A percentile compares a stretch with the other conserved stretches of the same genome.
These are phyloP conservation scores for Eragrostis nindensis DNA, from an alignment of 176 grass and related monocot species.

Conservation along the genomic window DNA sequence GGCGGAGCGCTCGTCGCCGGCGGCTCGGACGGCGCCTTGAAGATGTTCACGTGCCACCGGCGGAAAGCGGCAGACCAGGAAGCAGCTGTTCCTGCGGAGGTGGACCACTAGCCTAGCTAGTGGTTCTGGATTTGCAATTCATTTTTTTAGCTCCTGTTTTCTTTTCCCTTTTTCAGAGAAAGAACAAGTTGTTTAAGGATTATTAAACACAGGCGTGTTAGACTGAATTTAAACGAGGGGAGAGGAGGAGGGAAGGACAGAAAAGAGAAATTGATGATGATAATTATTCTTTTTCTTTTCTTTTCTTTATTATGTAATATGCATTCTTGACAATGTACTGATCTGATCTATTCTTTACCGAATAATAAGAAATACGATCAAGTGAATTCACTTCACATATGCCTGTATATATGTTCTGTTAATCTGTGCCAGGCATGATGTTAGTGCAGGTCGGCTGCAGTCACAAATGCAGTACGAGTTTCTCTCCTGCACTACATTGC, in stretches of 20 bases:
- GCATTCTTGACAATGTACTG: conserved; percentile 38
- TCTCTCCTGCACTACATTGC: too few species aligned
- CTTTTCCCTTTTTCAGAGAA: not conserved
- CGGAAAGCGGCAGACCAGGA: not conserved
- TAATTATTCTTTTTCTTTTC: not conserved
- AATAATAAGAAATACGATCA: conserved; percentile 5
- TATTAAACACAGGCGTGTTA: not conserved
- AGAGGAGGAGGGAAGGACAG: too few species aligned
- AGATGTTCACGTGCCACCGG: conserved; percentile 63
- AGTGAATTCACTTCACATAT: not conserved
- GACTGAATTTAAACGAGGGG: not conserved
- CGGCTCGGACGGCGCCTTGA: conserved; percentile 62
- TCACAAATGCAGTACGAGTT: too few species aligned
- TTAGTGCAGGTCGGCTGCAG: too few species aligned
- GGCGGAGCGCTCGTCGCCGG: conserved; percentile 61
- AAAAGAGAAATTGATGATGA: not conserved
- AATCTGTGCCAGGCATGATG: too few species aligned
- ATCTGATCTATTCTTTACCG: conserved; percentile 40
- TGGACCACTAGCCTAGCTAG: not conserved
- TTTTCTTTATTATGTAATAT: not conserved
- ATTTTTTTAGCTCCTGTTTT: not conserved
- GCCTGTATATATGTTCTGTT: too few species aligned
- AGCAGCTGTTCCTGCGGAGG: not conserved
- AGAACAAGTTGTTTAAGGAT: too few species aligned
- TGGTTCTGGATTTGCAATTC: not conserved